Conservation (phyloP, 257 asterid genomes). For the Vinca minor region DNA sequence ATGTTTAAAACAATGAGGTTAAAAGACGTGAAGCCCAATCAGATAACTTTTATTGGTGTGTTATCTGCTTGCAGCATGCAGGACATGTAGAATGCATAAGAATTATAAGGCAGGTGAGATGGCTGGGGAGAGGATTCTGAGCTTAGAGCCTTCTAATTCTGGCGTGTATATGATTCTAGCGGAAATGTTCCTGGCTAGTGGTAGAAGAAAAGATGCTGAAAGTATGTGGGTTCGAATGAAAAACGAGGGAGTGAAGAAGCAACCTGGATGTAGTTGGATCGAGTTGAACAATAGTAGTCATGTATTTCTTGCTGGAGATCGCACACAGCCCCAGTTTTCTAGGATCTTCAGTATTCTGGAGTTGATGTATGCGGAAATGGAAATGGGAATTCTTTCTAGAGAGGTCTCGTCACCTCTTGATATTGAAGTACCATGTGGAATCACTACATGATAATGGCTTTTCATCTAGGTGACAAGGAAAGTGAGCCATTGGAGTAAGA, state of each 20-base stretch:
- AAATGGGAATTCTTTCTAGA: background rate
- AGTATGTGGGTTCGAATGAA: conserved; percentile 46
- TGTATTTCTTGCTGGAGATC: conserved; percentile 56
- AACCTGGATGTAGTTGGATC: conserved; percentile 73
- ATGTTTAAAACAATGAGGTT: conserved; percentile 45
- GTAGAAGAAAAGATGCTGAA: conserved; percentile 46
- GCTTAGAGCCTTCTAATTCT: conserved; percentile 47
- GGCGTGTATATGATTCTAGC: conserved; percentile 56
- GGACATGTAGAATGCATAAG: conserved; percentile 61
- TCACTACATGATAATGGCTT: background rate
- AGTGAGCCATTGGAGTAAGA: background rate
- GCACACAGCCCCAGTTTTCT: conserved; percentile 36
- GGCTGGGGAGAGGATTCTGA: conserved; percentile 50
- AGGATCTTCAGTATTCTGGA: conserved; percentile 25
- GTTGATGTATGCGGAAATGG: conserved; percentile 44
- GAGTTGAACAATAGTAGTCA: conserved; percentile 41
- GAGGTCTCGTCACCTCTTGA: conserved; percentile 3
- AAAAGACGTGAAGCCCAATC: conserved; percentile 38
- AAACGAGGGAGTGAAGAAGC: conserved; percentile 52
- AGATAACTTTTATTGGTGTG: conserved; percentile 50
- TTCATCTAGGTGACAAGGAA: background rate
- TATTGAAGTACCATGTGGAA: background rate
- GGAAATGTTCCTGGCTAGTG: conserved; percentile 42
- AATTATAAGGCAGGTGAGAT: conserved; percentile 38
- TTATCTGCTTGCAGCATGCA: conserved; percentile 54